Conservation (phyloP, 176 grass and related monocot species). For the Poa pratensis region DNA sequence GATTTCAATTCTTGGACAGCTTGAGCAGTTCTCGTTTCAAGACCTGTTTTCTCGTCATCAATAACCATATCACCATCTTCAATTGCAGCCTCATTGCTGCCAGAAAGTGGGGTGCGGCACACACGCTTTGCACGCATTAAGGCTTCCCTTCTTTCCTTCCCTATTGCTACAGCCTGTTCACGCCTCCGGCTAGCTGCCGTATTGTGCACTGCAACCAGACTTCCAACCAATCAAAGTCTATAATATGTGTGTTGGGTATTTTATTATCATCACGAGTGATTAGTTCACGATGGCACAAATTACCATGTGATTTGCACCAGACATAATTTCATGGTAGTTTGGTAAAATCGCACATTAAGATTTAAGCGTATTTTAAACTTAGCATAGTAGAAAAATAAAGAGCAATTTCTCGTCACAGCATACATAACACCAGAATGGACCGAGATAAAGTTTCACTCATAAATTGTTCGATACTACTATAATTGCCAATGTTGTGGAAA, state of each 20-base stretch:
- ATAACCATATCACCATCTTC: slow-evolving; percentile 84
- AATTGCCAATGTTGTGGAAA: not conserved
- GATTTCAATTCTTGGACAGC: slow-evolving; percentile 80
- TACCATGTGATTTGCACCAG: not conserved
- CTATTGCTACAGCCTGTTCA: slow-evolving; percentile 76
- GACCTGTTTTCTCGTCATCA: slow-evolving; percentile 66
- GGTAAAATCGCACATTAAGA: not conserved
- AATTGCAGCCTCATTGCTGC: slow-evolving; percentile 51
- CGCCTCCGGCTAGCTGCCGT: slow-evolving; percentile 63
- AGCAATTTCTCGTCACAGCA: not conserved
- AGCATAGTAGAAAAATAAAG: not conserved
- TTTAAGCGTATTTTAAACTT: not conserved
- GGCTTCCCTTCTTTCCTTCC: slow-evolving; percentile 96
- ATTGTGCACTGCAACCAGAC: slow-evolving; percentile 64
- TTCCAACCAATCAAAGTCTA: slow-evolving; percentile 39
- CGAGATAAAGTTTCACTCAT: not conserved
- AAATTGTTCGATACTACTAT: not conserved
- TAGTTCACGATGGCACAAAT: slow-evolving; percentile 10
- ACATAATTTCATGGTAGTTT: not conserved
- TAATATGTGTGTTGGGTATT: not conserved
- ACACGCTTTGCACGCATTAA: slow-evolving; percentile 95
- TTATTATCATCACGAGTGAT: not conserved
- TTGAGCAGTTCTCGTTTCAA: slow-evolving; percentile 71
- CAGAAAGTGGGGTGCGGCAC: slow-evolving; percentile 66
- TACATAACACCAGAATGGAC: not conserved